Percentiles rank a stretch among this genome's conserved stretches.
Conservation (phyloP, 306 rosid species). For the Ormosia semicastrata region DNA sequence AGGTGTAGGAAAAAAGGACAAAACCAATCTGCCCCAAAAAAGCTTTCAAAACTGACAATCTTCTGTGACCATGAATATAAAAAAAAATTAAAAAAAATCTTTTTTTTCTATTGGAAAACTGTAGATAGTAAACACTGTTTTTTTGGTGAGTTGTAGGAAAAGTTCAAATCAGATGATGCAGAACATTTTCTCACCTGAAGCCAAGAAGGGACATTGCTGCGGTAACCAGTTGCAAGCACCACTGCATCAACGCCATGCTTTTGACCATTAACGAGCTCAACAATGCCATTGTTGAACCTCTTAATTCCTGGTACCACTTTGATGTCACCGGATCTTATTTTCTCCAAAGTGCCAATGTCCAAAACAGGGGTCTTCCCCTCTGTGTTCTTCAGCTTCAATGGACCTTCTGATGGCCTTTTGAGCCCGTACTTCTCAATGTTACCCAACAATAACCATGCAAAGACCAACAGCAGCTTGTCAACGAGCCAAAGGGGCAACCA, state of each 20-base stretch:
- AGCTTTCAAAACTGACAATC: neutral
- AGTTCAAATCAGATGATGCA: neutral
- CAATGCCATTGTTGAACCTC: slow-evolving; percentile 37
- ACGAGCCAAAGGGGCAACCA: slow-evolving; percentile 88
- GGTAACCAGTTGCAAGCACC: slow-evolving; percentile 83
- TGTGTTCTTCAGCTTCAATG: slow-evolving; percentile 69
- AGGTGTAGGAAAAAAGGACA: neutral
- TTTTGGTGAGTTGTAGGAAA: neutral
- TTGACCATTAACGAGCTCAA: slow-evolving; percentile 66
- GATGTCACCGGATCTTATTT: slow-evolving; percentile 80
- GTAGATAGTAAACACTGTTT: neutral
- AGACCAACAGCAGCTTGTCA: slow-evolving; percentile 62
- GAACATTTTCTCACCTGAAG: slow-evolving; percentile 70
- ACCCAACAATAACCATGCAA: slow-evolving; percentile 75
- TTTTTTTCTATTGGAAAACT: neutral
- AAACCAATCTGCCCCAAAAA: neutral
- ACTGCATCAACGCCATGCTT: slow-evolving; percentile 58
- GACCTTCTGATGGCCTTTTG: slow-evolving; percentile 74
- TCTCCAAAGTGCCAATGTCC: slow-evolving; percentile 78
- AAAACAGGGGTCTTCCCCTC: slow-evolving; percentile 90
- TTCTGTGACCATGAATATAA: neutral
- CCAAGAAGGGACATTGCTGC: slow-evolving; percentile 98
- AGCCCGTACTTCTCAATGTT: slow-evolving; percentile 63
- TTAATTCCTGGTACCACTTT: slow-evolving; percentile 71
- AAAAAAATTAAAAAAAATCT: neutral